Conservation (phyloP, 495 filamentous ascomycete genomes). For the Pseudoneurospora amorphoporcata region DNA sequence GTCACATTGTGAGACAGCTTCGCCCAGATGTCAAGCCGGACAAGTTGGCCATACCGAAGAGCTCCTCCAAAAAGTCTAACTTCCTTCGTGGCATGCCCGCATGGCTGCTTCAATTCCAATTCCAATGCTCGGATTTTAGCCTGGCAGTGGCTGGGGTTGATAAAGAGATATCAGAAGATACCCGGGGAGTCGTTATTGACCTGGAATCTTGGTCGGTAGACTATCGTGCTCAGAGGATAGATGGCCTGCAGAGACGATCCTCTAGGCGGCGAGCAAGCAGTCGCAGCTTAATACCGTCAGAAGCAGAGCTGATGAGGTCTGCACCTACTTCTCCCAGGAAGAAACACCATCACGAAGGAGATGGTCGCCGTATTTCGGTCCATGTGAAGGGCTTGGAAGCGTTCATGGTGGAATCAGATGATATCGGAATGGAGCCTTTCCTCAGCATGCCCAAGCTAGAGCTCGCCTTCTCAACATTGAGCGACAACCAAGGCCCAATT, state of each 20-base stretch:
- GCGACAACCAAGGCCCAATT: constrained; percentile 74
- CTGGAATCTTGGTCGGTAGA: constrained; percentile 86
- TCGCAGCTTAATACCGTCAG: constrained; percentile 44
- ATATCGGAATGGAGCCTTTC: constrained; percentile 78
- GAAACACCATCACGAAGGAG: constrained; percentile 48
- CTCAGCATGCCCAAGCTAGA: constrained; percentile 80
- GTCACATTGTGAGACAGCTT: constrained; percentile 79
- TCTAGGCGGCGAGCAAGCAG: constrained; percentile 49
- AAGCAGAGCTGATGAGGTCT: constrained; percentile 46
- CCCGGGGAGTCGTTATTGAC: constrained; percentile 73
- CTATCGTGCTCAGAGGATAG: constrained; percentile 71
- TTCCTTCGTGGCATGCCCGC: constrained; percentile 66
- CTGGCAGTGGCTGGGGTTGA: constrained; percentile 88
- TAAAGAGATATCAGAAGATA: constrained; percentile 61
- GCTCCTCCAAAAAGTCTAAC: constrained; percentile 40
- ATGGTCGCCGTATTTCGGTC: constrained; percentile 73
- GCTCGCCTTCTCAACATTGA: constrained; percentile 71
- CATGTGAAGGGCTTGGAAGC: constrained; percentile 76
- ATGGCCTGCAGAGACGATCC: constrained; percentile 38
- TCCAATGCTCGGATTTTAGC: constrained; percentile 82
- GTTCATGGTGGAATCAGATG: constrained; percentile 77
- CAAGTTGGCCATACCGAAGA: constrained; percentile 42
- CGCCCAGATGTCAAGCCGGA: constrained; percentile 50
- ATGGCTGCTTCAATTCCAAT: constrained; percentile 75
- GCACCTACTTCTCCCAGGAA: constrained; percentile 53